Conservation (phyloP, 2,329 filamentous ascomycete species). For the Shiraia bambusicola region DNA sequence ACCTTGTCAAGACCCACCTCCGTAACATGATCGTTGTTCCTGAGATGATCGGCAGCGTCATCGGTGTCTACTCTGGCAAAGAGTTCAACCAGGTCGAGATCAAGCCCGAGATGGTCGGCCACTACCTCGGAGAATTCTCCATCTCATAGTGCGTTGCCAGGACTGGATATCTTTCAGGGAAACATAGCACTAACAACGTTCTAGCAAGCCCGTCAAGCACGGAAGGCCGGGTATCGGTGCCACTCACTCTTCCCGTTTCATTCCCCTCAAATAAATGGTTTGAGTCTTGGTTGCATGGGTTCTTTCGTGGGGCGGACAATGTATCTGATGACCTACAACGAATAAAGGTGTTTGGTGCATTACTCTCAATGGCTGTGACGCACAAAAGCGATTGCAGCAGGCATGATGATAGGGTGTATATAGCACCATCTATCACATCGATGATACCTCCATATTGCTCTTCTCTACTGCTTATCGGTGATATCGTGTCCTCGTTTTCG, state of each 20-base stretch:
- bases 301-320: conserved; percentile 40
- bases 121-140: conserved; percentile 99
- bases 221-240: conserved; percentile 99
- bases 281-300: conserved; percentile 46
- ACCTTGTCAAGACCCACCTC: conserved; percentile 98
- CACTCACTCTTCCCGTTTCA: conserved; percentile 99
- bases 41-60: conserved; percentile 98
- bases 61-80: conserved; percentile 99
- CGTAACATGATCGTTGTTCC: conserved; percentile 99
- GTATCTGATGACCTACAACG: conserved; percentile 45
- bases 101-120: conserved; percentile 99
- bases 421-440: conserved; percentile 33
- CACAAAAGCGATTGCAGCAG: conserved; percentile 31
- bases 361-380: conserved; percentile 37
- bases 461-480: not conserved
- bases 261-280: conserved; percentile 89
- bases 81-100: conserved; percentile 99
- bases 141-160: conserved; percentile 88
- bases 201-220: conserved; percentile 99
- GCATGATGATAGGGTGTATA: conserved; percentile 36
- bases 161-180: not conserved
- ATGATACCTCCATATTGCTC: conserved; percentile 30
- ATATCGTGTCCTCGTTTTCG: not conserved
- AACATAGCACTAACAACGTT: conserved; percentile 44
- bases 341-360: conserved; percentile 45